These are phyloP conservation scores for Hypoxylon trugodes DNA, from an alignment of 495 filamentous ascomycete genomes.

Conservation along the genomic window DNA sequence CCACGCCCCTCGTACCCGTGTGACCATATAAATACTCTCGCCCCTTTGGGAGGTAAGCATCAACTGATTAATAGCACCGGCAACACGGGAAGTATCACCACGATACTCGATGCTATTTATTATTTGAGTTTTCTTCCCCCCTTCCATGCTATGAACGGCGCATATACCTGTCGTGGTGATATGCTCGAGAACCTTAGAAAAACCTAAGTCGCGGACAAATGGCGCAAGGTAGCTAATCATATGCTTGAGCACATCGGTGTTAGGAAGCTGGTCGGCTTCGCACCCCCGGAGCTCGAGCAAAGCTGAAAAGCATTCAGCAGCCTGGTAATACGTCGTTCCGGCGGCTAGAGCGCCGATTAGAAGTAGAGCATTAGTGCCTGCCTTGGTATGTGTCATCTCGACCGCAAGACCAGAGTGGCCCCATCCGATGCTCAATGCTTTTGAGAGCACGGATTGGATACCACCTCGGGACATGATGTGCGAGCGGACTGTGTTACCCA, in stretches of 20 bases:
- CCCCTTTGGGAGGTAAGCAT: neutral
- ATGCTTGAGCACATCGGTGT: neutral
- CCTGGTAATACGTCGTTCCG: neutral
- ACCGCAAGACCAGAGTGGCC: neutral
- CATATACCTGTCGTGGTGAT: neutral
- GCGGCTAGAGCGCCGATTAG: neutral
- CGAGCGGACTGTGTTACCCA: neutral
- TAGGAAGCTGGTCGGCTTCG: neutral
- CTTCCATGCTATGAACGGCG: neutral
- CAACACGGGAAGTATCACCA: neutral
- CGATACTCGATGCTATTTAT: neutral
- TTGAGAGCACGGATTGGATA: neutral
- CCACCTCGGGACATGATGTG: neutral
- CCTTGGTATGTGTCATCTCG: neutral
- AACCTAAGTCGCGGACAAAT: neutral
- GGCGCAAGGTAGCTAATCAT: neutral
- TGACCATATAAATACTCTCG: neutral
- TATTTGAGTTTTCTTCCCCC: too few species aligned
- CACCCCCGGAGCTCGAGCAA: neutral
- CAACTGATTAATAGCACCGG: neutral
- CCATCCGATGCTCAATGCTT: constrained; percentile 2
- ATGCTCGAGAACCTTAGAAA: neutral
- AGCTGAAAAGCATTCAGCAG: neutral
- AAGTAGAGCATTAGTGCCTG: neutral
- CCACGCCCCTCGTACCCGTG: neutral